A percentile compares a stretch with the other conserved stretches of the same genome.
Evolutionary conservation across 352 stramenopile species (phyloP).

Genomic region (Globisporangium apiculatum): DNA sequence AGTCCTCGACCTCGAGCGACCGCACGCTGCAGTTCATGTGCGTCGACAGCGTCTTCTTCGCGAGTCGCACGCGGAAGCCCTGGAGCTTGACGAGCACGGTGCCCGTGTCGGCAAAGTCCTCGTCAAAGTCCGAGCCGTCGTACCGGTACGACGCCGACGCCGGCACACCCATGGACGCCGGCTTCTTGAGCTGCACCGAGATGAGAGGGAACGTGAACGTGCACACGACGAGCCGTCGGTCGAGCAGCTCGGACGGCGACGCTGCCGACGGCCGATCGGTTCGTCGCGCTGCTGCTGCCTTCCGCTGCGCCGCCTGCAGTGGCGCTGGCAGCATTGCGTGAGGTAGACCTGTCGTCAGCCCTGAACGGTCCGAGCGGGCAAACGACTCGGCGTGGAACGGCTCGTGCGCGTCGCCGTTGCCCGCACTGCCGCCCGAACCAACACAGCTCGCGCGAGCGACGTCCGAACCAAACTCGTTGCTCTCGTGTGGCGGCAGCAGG

Average conservation of each 20-base stretch:
- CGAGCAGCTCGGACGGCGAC: slow-evolving; percentile 41
- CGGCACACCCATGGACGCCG: slow-evolving; percentile 28
- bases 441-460: too few relatives aligned
- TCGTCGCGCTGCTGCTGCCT: slow-evolving; percentile 10
- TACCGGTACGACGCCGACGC: slow-evolving; percentile 53
- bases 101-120: slow-evolving; percentile 52
- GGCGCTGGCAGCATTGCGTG: neutral
- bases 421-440: neutral
- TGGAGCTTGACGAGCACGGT: slow-evolving; percentile 73
- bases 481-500: slow-evolving; percentile 4
- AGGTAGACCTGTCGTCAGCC: neutral
- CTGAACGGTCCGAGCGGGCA: slow-evolving; percentile 3
- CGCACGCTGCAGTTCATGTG: slow-evolving; percentile 59
- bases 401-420: neutral
- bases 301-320: slow-evolving; percentile 12
- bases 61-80: slow-evolving; percentile 71
- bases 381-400: neutral
- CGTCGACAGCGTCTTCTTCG: slow-evolving; percentile 76
- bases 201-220: slow-evolving; percentile 81
- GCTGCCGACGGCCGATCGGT: slow-evolving; percentile 11
- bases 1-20: slow-evolving; percentile 77
- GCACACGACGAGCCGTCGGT: slow-evolving; percentile 67
- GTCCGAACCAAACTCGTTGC: neutral
- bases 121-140: slow-evolving; percentile 50
- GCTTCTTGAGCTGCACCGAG: slow-evolving; percentile 76